Percentiles rank a stretch among this genome's conserved stretches.
phyloP scores from a whole-genome alignment of 768 basidiomycete genomes.

The Phaffia tasmanica region DNA sequence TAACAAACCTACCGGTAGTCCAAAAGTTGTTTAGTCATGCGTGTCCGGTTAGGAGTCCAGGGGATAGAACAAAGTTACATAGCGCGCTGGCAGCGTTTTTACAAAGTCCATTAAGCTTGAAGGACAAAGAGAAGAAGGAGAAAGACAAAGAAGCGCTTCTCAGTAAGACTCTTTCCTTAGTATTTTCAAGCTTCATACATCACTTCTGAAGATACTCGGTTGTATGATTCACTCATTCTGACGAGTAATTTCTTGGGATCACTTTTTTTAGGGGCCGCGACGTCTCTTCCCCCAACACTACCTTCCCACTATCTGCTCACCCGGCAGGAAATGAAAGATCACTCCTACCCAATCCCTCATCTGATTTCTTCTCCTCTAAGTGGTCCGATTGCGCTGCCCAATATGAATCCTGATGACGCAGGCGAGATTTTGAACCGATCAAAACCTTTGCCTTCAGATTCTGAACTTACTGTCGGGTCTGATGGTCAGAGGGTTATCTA shows the following conservation, averaged over 20 bases:
- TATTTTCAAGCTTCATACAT: conserved; percentile 8
- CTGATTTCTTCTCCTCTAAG: conserved; percentile 48
- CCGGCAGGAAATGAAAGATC: conserved; percentile 79
- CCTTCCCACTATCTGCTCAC: conserved; percentile 53
- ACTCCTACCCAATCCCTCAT: conserved; percentile 70
- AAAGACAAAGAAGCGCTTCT: conserved; percentile 36
- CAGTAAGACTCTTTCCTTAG: conserved; percentile 26
- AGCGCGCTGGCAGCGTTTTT: conserved; percentile 75
- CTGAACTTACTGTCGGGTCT: conserved; percentile 2
- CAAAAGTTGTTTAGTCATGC: conserved; percentile 72
- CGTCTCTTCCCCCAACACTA: neutral
- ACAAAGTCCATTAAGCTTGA: conserved; percentile 61
- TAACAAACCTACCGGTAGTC: conserved; percentile 49
- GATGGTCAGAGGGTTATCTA: conserved; percentile 10
- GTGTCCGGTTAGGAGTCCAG: conserved; percentile 83
- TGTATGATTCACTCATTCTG: neutral
- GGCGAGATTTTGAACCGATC: conserved; percentile 26
- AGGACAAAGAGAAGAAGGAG: conserved; percentile 62
- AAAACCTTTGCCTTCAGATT: conserved; percentile 15
- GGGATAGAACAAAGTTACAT: conserved; percentile 73
- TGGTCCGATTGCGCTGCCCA: conserved; percentile 42
- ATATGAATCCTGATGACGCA: conserved; percentile 20
- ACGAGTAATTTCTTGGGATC: conserved; percentile 10
- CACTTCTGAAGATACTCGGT: neutral
- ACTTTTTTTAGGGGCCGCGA: conserved; percentile 1